Base-by-base conservation (phyloP, 495 filamentous ascomycete genomes). In the Penicillium riverlandense region DNA sequence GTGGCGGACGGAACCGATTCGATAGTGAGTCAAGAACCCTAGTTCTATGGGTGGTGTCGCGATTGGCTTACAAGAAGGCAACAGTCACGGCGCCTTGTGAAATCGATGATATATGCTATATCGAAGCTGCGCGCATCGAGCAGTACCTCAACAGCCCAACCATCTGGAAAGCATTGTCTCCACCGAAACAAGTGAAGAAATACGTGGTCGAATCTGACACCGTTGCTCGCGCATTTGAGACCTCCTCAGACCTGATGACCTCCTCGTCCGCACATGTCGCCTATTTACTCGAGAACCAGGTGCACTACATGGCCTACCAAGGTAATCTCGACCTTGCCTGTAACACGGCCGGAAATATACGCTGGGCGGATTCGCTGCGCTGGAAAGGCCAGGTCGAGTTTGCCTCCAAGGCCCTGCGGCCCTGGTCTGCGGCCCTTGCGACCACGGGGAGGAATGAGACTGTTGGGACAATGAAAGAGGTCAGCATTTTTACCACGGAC, bases 301-400 rank as follows among this genome's bases (percentile, higher is more conserved):
- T 74, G 1, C 49, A 72, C 42, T 60, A 61, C 32, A 44, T 74
- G n/a, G 62, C 63, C 12, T 74, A 74, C 42, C 66, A 72, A 49
- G 69, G 70, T 0, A 74, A 72, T 40, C 55, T 74, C 2, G 70
- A 74, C 45, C 47, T 74, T 11, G 60, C 58, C 2, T 74, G 70
- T 37, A 74, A 74, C 40, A 72, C 70, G 2, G 69, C 68, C 3
- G 70, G 70, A 27, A 67, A 61, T 39, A 43, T 63, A 0, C 53
- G 62, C 0, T 71, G 70, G 70, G 57, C 66, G 6, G 53, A 58
- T 35, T 59, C 53, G 32, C 50, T 74, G 38, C 15, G 41, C 8
- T 74, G 70, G 70, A 70, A 68, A 29, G 70, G 70, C 11, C 68
- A 74, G 45, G 45, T 57, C 16, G 63, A 63, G 35, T 74, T 74